Conservation (phyloP, 2,329 filamentous ascomycete species). For the Nemania diffusa region DNA sequence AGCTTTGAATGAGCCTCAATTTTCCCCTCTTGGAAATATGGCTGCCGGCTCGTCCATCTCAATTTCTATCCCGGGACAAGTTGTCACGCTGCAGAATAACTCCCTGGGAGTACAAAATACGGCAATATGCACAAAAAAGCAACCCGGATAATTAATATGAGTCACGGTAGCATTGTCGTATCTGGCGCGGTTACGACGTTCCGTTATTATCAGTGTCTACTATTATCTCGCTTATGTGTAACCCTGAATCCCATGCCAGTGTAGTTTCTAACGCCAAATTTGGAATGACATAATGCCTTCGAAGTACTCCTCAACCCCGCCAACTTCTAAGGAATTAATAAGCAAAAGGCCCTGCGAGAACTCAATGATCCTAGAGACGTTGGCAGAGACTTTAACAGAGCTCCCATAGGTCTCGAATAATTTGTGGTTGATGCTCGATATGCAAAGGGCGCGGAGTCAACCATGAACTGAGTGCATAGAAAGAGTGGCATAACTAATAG, state of each 20-base stretch:
- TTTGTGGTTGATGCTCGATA: not conserved
- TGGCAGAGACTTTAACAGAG: not conserved
- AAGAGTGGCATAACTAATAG: not conserved
- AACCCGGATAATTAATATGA: not conserved
- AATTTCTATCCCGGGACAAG: not conserved
- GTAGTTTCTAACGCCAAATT: not conserved
- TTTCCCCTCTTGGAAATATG: not conserved
- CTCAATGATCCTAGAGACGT: not conserved
- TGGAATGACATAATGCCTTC: not conserved
- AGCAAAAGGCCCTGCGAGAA: not conserved
- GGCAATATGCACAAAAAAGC: not conserved
- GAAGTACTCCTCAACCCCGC: no score
- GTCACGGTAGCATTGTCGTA: not conserved
- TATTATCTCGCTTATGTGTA: not conserved
- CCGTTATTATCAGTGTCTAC: not conserved
- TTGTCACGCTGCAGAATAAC: not conserved
- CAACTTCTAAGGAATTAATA: not conserved
- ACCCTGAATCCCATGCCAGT: not conserved
- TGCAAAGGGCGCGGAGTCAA: not conserved
- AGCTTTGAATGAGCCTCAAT: conserved; percentile 19
- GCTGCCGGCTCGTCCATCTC: not conserved
- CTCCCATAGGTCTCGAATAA: not conserved
- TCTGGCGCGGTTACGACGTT: not conserved
- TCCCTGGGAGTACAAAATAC: not conserved
- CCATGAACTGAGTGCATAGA: not conserved